Evolutionary conservation across 495 filamentous ascomycete genomes (phyloP), one percentile per base, ranked within the genome.

Genomic region (Hypoxylon subgilvum): DNA sequence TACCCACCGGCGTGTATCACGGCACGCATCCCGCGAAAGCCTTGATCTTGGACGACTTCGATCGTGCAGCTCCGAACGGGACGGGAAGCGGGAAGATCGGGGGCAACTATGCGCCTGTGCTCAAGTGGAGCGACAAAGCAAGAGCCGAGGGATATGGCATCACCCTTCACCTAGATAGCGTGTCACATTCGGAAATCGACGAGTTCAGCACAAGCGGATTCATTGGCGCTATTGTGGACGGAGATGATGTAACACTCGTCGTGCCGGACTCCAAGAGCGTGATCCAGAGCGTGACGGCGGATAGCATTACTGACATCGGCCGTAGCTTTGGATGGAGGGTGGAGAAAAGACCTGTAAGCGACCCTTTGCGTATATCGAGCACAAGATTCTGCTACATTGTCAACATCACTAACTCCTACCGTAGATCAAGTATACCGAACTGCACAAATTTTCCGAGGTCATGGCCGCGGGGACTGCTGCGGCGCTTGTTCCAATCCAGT

Each of bases 401-500:
- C 13, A 19, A 34, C 39, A 0, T 21, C 52, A 47, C 62, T 70
- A 53, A 70, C 57, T 21, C 7, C 12, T 9, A n/a, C 7, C 9
- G n/a, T 47, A 86, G 76, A 88, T 96, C 68, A 82, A 83, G 57
- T 93, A 93, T 71, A 78, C 83, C n/a, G 93, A 98, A 59, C 76
- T 97, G 6, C 68, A 74, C 10, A 68, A 73, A 5, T 97, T 97
- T 74, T 78, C 78, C 38, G 94, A 98, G 71, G 86, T 98, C 14
- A 82, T 96, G 74, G 94, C 93, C 2, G 91, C 90, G 1, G 94
- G 94, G 0, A 98, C 94, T 0, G 94, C 94, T 3, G 94, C 93
- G 0, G 89, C 91, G 1, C 76, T 98, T 35, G 91, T 97, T 7
- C 94, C 94, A 1, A 90, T 98, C 67, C 85, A 86, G 45, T 92